These are phyloP conservation scores for Solanum okadae DNA, from an alignment of 257 asterid species.

Conservation along the genomic window DNA sequence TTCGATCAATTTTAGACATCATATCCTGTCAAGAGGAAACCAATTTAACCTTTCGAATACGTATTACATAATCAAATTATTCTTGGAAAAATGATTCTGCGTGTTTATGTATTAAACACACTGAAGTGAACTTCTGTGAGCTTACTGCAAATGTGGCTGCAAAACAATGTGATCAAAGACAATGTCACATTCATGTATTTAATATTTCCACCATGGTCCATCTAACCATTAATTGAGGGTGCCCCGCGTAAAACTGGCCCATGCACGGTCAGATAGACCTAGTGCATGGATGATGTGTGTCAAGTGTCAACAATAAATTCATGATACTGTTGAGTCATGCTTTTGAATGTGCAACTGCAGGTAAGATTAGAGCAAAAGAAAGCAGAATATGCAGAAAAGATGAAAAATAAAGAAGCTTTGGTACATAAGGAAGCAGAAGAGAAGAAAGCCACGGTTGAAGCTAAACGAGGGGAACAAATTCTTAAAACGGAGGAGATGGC, in stretches of 20 bases:
- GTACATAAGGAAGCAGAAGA: slow-evolving; percentile 77
- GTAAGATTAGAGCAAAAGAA: slow-evolving; percentile 62
- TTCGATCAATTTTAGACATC: background rate
- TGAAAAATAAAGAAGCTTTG: slow-evolving; percentile 57
- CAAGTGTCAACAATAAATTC: background rate
- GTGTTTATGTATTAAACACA: background rate
- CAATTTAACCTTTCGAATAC: background rate
- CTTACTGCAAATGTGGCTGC: background rate
- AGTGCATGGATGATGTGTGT: background rate
- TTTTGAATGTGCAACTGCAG: slow-evolving; percentile 16
- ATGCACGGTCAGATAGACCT: background rate
- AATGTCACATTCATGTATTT: background rate
- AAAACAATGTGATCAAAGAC: background rate
- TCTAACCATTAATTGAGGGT: background rate
- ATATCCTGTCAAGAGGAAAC: background rate
- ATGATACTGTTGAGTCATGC: background rate
- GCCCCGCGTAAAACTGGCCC: background rate
- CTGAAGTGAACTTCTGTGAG: background rate
- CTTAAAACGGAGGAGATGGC: slow-evolving; percentile 59
- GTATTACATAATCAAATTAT: background rate
- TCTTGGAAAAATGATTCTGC: background rate
- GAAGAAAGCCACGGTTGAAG: slow-evolving; percentile 54
- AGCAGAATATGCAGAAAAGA: slow-evolving; percentile 58
- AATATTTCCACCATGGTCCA: background rate
- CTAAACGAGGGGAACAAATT: slow-evolving; percentile 47